Evolutionary conservation across 192 early-diverging fungal genomes (phyloP).

Genomic region (Radiomyces spectabilis): DNA sequence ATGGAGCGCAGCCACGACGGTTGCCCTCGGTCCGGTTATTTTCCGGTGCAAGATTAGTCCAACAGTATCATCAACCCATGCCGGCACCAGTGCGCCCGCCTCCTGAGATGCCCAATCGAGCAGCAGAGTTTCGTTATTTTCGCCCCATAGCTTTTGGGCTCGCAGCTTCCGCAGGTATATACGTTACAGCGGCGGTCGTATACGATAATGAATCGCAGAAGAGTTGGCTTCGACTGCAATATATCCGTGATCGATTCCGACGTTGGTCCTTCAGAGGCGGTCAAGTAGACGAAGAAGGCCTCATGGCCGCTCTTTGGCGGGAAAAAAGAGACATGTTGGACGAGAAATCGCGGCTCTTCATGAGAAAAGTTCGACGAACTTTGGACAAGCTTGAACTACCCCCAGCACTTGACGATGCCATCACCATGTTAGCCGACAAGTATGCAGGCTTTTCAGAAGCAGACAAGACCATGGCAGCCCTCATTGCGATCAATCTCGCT

Average conservation of each 20-base stretch:
- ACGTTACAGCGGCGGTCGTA: background rate
- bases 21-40: too few relatives aligned
- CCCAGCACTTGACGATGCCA: too few relatives aligned
- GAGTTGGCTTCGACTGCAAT: background rate
- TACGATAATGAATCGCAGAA: background rate
- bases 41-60: too few relatives aligned
- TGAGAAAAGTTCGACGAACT: background rate
- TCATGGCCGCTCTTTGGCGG: background rate
- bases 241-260: background rate
- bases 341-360: too few relatives aligned
- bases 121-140: background rate
- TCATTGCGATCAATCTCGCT: slow-evolving; percentile 60
- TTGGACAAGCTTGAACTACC: background rate
- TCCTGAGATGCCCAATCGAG: background rate
- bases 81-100: too few relatives aligned
- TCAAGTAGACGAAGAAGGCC: background rate
- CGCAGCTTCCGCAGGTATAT: background rate
- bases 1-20: too few relatives aligned
- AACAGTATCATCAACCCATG: too few relatives aligned
- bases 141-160: background rate
- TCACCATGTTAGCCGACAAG: background rate
- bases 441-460: slow-evolving; percentile 1
- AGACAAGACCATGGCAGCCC: slow-evolving; percentile 18
- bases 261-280: too few relatives aligned
- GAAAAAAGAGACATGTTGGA: slow-evolving; percentile 4